Percentiles rank a stretch among this genome's conserved stretches.
These are phyloP conservation scores for Vaccinium macrocarpon DNA, from an alignment of 148 eudicot genomes.

Conservation along the genomic window DNA sequence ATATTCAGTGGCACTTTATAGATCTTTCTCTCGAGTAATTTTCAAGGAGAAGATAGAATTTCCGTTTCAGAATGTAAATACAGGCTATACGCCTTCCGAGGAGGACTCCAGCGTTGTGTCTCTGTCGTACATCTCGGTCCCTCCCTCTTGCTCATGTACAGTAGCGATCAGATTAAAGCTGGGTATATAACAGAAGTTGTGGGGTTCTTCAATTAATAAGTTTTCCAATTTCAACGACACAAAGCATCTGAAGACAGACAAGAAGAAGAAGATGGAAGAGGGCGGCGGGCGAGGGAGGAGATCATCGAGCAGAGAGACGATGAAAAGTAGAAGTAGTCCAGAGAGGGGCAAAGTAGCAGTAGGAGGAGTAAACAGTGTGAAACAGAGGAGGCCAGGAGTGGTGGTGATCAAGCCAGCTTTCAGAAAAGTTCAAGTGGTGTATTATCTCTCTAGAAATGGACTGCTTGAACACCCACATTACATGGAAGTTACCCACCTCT, in stretches of 20 bases:
- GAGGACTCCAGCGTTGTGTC: not conserved
- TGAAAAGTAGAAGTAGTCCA: not conserved
- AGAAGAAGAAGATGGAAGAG: not conserved
- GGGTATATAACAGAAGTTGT: not conserved
- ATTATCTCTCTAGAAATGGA: conserved; percentile 75
- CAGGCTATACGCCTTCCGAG: not conserved
- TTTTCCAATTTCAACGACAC: not conserved
- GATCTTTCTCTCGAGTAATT: not conserved
- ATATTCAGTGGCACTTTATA: not conserved
- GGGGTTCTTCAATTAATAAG: not conserved
- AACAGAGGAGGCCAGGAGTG: not conserved
- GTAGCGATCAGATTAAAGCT: not conserved
- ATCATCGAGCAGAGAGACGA: conserved; percentile 14
- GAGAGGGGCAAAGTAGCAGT: conserved; percentile 6
- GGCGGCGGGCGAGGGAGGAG: conserved; percentile 1
- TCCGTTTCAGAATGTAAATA: not conserved
- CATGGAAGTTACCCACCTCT: conserved; percentile 70
- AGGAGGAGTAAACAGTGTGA: not conserved
- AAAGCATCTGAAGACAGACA: not conserved
- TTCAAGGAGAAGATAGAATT: not conserved
- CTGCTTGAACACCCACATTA: conserved; percentile 91
- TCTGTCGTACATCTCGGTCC: not conserved
- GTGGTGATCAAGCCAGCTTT: conserved; percentile 15
- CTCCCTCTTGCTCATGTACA: not conserved
- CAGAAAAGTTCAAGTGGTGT: conserved; percentile 73